Base-by-base conservation (phyloP, 1,284 basidiomycete genomes). In the Sanghuangporus weigelae region DNA sequence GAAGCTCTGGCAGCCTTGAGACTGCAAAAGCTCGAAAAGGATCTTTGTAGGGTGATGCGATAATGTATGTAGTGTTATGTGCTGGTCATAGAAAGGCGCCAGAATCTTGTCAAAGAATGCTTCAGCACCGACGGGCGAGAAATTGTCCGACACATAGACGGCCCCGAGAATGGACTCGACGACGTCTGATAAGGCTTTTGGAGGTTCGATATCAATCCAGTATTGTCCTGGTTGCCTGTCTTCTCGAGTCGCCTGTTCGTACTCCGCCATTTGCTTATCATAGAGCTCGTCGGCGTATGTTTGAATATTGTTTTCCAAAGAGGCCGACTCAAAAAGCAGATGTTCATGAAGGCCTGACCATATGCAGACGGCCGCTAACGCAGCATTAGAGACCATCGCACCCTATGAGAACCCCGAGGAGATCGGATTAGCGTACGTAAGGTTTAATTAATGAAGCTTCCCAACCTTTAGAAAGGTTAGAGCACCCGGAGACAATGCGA, bases 301-400 rank as follows among this genome's bases (percentile, higher is more conserved):
- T 19, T 78, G 73, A 57, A 93, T 84, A 55, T 75, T 76, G 26
- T 71, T 73, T 11, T 76, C 75, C 16, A 92, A 74, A 7, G 77
- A 74, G 44, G 78, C 74, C 1, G 86, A 84, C 60, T 84, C 84
- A 63, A 84, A 80, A 54, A 82, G 75, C 31, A 92, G 75, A 71
- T 87, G 77, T 46, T 84, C 75, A 67, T 90, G 77, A 60, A 94
- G 74, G 26, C 86, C 85, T 51, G 82, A 81, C 67, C 79, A 79
- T 21, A 92, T 84, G 67, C 88, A 90, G 63, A 93, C 73, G 1
- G 90, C 87, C 39, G 88, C 89, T 39, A 93, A 77, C 10, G 86
- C 79, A 23, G 84, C 79, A 71, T 93, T 93, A 10, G 87, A 89
- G 35, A 93, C 90, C 89, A 93, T 92, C 7, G 88, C 87, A 53